phyloP scores from a whole-genome alignment of 176 grass and related monocot genomes.

The Musa beccarii region DNA sequence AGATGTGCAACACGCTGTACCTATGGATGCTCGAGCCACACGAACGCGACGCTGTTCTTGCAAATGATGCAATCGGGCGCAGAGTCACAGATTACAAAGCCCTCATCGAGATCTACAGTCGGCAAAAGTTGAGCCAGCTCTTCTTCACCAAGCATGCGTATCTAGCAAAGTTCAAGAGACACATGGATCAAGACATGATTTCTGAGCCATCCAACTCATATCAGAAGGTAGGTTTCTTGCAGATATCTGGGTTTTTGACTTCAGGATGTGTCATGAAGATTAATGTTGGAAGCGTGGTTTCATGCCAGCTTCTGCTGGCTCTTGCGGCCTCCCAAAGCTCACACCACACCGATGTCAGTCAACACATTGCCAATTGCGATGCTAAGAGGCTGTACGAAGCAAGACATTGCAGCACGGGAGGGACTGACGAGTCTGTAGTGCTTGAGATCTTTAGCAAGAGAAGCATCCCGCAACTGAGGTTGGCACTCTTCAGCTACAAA shows the following conservation, averaged over 20 bases:
- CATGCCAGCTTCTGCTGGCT: constrained; percentile 58
- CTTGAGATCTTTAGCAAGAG: constrained; percentile 96
- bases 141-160: constrained; percentile 98
- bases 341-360: constrained; percentile 57
- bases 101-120: constrained; percentile 79
- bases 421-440: constrained; percentile 49
- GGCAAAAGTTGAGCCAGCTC: constrained; percentile 66
- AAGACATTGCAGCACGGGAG: constrained; percentile 36
- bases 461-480: constrained; percentile 82
- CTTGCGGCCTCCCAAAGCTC: constrained; percentile 74
- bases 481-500: constrained; percentile 82
- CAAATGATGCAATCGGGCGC: constrained; percentile 37
- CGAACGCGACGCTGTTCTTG: constrained; percentile 61
- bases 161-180: constrained; percentile 50
- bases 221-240: constrained; percentile 41
- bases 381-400: constrained; percentile 66
- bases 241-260: neutral
- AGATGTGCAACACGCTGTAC: constrained; percentile 61
- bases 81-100: constrained; percentile 33
- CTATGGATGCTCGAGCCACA: constrained; percentile 76
- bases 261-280: neutral
- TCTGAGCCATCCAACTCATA: constrained; percentile 52
- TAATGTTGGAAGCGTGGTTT: neutral
- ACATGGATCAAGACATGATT: constrained; percentile 71
- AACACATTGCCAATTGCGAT: constrained; percentile 87